phyloP scores from a whole-genome alignment of 2,329 filamentous ascomycete genomes.

The Daldinia eschscholtzii region DNA sequence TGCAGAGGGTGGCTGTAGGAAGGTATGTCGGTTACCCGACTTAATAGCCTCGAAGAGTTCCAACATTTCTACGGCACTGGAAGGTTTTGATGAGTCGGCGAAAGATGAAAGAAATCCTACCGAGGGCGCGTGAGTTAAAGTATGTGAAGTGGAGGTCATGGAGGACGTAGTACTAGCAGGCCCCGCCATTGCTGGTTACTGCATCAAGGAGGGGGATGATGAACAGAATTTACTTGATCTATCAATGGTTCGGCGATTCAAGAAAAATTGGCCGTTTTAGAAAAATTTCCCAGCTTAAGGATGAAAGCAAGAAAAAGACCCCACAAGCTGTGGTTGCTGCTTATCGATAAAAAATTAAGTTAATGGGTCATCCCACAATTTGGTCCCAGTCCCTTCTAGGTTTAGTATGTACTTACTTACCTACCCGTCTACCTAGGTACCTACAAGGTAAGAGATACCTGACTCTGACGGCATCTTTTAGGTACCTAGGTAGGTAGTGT shows the following conservation, averaged over 20 bases:
- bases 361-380: conserved; percentile 14
- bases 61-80: conserved; percentile 57
- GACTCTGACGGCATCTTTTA: conserved; percentile 32
- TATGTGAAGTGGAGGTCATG: conserved; percentile 74
- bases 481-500: too few species aligned
- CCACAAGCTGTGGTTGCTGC: conserved; percentile 5
- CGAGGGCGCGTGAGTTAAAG: conserved; percentile 65
- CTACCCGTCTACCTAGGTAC: too few species aligned
- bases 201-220: conserved; percentile 12
- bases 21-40: conserved; percentile 74
- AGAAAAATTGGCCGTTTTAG: conserved; percentile 30
- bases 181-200: conserved; percentile 52
- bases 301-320: conserved; percentile 29
- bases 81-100: conserved; percentile 49
- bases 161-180: conserved; percentile 67
- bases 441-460: neutral
- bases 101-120: conserved; percentile 58
- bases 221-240: conserved; percentile 13
- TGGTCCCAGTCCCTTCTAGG: too few species aligned
- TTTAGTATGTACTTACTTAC: too few species aligned
- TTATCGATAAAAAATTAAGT: conserved; percentile 38
- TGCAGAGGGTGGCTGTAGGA: conserved; percentile 78
- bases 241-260: conserved; percentile 17
- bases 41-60: conserved; percentile 69
- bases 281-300: conserved; percentile 43